These are phyloP conservation scores for Hanseniaspora meyeri DNA, from an alignment of 805 yeast genomes.

Conservation along the genomic window DNA sequence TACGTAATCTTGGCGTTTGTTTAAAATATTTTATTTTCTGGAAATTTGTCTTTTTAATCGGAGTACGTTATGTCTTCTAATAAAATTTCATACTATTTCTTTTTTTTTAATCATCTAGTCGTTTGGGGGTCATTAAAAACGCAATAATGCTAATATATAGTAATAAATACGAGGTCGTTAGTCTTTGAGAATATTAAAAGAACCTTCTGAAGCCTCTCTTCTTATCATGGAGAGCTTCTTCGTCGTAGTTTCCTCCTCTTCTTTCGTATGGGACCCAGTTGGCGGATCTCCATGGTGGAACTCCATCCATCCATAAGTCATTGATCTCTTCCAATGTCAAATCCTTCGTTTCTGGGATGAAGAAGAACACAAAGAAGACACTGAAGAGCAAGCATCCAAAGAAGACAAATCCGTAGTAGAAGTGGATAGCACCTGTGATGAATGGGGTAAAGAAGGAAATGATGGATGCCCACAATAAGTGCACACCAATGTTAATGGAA, in stretches of 20 bases:
- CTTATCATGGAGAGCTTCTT: not conserved
- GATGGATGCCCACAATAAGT: conserved; percentile 56
- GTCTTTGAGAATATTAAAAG: not conserved
- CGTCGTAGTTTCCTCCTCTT: conserved; percentile 11
- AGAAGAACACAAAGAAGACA: conserved; percentile 54
- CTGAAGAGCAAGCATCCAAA: conserved; percentile 43
- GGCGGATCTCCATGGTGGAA: conserved; percentile 34
- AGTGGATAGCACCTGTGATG: conserved; percentile 49
- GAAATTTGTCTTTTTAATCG: no score
- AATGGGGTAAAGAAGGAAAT: conserved; percentile 62
- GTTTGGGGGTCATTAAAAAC: not conserved
- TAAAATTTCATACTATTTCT: no score
- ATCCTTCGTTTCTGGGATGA: conserved; percentile 66
- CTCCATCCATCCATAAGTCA: conserved; percentile 36
- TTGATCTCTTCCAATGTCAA: conserved; percentile 70
- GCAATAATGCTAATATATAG: not conserved
- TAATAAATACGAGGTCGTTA: not conserved
- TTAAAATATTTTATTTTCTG: no score
- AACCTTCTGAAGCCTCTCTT: conserved; percentile 15
- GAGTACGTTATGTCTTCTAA: not conserved
- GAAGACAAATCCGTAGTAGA: conserved; percentile 53
- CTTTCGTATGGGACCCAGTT: conserved; percentile 36
- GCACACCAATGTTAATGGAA: conserved; percentile 49
- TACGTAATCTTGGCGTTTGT: no score
- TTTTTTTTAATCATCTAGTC: no score